These are phyloP conservation scores for Aspergillus aculeatus DNA, from an alignment of 2,329 filamentous ascomycete species.

Conservation along the genomic window DNA sequence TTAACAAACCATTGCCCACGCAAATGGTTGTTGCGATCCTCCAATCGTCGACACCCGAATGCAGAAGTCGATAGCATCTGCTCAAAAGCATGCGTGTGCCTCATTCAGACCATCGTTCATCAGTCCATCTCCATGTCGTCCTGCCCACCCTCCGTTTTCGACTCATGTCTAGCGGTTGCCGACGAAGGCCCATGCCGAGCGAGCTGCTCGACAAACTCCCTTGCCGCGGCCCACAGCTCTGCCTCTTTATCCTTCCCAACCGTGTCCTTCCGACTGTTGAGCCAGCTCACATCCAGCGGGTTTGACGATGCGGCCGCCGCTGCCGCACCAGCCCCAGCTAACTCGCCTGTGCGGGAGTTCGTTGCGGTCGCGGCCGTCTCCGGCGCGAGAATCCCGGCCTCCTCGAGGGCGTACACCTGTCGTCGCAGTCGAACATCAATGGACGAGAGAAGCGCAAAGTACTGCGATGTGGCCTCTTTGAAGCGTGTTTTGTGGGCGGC, in stretches of 20 bases:
- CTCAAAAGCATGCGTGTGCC: neutral
- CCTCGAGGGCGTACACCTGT: constrained; percentile 76
- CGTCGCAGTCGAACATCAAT: constrained; percentile 73
- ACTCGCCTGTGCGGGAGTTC: constrained; percentile 21
- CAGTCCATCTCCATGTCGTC: constrained; percentile 44
- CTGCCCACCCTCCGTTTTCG: constrained; percentile 20
- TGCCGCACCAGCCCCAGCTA: constrained; percentile 28
- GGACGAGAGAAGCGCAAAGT: constrained; percentile 70
- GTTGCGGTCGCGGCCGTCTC: constrained; percentile 35
- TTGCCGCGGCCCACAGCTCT: constrained; percentile 70
- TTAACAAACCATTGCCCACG: neutral
- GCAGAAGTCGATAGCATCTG: neutral
- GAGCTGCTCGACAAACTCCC: constrained; percentile 51
- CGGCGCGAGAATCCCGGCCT: constrained; percentile 68
- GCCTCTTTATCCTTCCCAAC: constrained; percentile 81
- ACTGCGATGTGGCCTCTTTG: constrained; percentile 56
- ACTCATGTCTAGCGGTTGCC: constrained; percentile 14
- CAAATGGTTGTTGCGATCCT: neutral
- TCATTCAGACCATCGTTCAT: constrained; percentile 2
- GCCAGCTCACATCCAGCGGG: constrained; percentile 78
- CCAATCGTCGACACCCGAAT: neutral
- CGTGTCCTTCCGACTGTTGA: constrained; percentile 81
- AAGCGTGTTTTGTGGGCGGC: constrained; percentile 60
- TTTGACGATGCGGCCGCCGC: constrained; percentile 41
- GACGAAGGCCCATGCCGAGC: constrained; percentile 14